Percentiles rank a stretch among this genome's conserved stretches.
Conservation (phyloP, 805 yeast species). For the Suhomyces vadensis region DNA sequence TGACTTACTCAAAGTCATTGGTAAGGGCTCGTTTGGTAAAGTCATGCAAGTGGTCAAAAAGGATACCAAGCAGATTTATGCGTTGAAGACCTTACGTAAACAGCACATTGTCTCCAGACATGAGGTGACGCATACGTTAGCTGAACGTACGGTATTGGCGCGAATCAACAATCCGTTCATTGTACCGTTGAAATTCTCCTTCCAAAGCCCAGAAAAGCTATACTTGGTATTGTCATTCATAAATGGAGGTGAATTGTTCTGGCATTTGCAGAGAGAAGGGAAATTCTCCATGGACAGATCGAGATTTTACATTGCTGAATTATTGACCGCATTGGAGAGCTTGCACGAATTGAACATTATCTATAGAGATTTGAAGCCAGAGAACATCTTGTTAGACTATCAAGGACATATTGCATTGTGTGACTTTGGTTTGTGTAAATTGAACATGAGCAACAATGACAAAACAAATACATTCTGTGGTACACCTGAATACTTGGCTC, state of each 20-base stretch:
- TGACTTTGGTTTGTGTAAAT: conserved; percentile 94
- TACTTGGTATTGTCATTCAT: conserved; percentile 89
- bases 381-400: conserved; percentile 88
- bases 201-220: conserved; percentile 94
- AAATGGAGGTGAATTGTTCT: conserved; percentile 96
- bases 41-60: conserved; percentile 98
- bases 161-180: conserved; percentile 92
- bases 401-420: conserved; percentile 98
- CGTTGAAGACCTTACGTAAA: conserved; percentile 89
- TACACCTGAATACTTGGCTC: conserved; percentile 96
- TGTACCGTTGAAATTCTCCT: conserved; percentile 93
- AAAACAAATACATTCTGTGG: conserved; percentile 95
- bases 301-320: conserved; percentile 91
- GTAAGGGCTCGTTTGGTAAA: conserved; percentile 97
- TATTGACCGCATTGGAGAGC: conserved; percentile 89
- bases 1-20: conserved; percentile 90
- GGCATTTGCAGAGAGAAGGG: conserved; percentile 89
- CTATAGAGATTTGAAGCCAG: conserved; percentile 95
- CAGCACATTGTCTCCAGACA: conserved; percentile 91
- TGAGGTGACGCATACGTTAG: conserved; percentile 94
- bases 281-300: conserved; percentile 86
- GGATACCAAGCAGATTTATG: conserved; percentile 93
- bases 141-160: conserved; percentile 93
- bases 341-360: conserved; percentile 89
- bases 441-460: conserved; percentile 89